These are phyloP conservation scores for Aspergillus sp. DNA, from an alignment of 2,329 filamentous ascomycete genomes.

Conservation along the genomic window DNA sequence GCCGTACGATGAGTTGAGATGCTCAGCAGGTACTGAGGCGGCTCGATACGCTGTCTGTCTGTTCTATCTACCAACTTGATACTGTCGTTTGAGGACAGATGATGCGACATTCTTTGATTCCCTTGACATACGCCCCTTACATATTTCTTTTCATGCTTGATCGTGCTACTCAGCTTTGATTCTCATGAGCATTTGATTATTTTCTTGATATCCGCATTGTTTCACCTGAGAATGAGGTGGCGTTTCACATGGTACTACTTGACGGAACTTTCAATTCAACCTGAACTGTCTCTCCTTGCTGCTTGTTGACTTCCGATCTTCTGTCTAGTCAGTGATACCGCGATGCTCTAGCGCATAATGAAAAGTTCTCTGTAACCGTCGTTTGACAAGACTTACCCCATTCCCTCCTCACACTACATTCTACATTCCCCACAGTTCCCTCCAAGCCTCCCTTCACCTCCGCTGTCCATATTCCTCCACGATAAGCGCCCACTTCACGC, in stretches of 20 bases:
- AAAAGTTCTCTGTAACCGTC: not conserved
- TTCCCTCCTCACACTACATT: not conserved
- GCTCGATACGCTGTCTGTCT: not conserved
- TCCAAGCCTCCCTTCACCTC: not conserved
- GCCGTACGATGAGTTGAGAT: not conserved
- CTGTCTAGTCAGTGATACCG: not conserved
- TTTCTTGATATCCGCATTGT: constrained; percentile 9
- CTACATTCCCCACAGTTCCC: not conserved
- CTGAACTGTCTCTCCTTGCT: not conserved
- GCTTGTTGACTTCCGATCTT: not conserved
- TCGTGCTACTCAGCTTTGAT: not conserved
- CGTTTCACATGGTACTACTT: not conserved
- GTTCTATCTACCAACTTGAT: not conserved
- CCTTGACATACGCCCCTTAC: not conserved
- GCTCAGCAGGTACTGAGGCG: constrained; percentile 8
- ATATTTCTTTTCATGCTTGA: not conserved
- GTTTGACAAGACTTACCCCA: not conserved
- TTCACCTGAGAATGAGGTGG: constrained; percentile 2
- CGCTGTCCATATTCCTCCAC: constrained; percentile 11
- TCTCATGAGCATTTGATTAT: not conserved
- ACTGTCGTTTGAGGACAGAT: not conserved
- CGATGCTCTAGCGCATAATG: not conserved
- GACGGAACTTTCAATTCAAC: not conserved
- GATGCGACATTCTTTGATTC: not conserved
- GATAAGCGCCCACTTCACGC: constrained; percentile 11